A percentile compares a stretch with the other conserved stretches of the same genome.
phyloP scores from a whole-genome alignment of 164 flowering plant species.

The Umbellularia californica region DNA sequence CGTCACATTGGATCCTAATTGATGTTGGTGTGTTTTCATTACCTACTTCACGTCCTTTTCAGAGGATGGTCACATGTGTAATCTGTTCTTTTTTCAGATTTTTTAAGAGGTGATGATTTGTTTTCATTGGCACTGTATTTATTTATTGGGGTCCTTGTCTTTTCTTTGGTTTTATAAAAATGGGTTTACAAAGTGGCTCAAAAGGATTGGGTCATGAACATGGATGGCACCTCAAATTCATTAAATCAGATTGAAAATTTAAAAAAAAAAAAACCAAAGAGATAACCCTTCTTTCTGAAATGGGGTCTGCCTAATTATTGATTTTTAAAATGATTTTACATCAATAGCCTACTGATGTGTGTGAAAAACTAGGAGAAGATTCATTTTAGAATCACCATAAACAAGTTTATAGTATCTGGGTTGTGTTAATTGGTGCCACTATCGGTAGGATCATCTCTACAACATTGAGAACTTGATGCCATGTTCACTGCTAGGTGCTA shows the following conservation, averaged over 20 bases:
- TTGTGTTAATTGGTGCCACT: neutral
- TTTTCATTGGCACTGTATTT: neutral
- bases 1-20: neutral
- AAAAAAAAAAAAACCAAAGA: neutral
- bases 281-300: neutral
- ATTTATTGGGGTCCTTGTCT: neutral
- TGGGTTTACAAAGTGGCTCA: too few species aligned
- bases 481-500: neutral
- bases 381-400: neutral
- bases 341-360: neutral
- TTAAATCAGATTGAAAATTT: too few species aligned
- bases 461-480: neutral
- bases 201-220: neutral
- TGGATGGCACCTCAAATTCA: neutral
- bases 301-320: neutral
- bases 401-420: neutral
- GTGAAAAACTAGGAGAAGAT: neutral
- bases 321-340: neutral
- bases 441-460: neutral
- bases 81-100: neutral
- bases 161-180: too few species aligned
- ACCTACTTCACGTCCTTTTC: neutral
- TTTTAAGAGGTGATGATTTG: neutral
- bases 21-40: neutral
- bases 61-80: neutral